These are phyloP conservation scores for Yarrowia divulgata DNA, from an alignment of 805 yeast genomes.

Conservation along the genomic window DNA sequence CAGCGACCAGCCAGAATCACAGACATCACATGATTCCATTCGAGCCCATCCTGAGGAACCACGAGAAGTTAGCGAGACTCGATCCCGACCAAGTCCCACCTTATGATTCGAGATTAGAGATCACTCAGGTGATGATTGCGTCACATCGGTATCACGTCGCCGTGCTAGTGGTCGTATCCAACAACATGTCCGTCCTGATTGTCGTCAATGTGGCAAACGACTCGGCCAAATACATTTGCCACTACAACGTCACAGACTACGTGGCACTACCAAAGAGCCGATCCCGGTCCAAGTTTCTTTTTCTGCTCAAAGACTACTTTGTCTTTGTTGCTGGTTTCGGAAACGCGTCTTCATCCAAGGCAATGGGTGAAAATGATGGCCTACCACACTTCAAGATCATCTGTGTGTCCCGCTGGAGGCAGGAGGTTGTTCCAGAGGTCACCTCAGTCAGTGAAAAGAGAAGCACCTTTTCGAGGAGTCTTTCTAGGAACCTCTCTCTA, in stretches of 20 bases:
- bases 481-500: not conserved
- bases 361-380: conserved; percentile 6
- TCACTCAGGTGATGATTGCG: conserved; percentile 18
- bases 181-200: conserved; percentile 2
- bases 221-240: conserved; percentile 12
- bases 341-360: conserved; percentile 4
- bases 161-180: conserved; percentile 5
- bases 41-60: conserved; percentile 4
- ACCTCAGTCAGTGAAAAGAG: conserved; percentile 3
- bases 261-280: conserved; percentile 8
- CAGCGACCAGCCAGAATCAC: conserved; percentile 1
- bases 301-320: conserved; percentile 16
- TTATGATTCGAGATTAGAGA: not conserved
- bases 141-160: conserved; percentile 18
- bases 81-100: conserved; percentile 1
- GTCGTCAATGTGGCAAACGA: conserved; percentile 12
- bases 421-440: conserved; percentile 26
- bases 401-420: conserved; percentile 10
- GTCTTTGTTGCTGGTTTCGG: conserved; percentile 27
- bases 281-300: conserved; percentile 18
- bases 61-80: not conserved
- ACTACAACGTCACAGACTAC: conserved; percentile 15
- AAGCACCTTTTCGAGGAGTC: conserved; percentile 9
- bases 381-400: conserved; percentile 28
- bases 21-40: not conserved